These are phyloP conservation scores for Paramecium octaurelia DNA, from an alignment of 73 alveolate genomes.

Conservation along the genomic window DNA sequence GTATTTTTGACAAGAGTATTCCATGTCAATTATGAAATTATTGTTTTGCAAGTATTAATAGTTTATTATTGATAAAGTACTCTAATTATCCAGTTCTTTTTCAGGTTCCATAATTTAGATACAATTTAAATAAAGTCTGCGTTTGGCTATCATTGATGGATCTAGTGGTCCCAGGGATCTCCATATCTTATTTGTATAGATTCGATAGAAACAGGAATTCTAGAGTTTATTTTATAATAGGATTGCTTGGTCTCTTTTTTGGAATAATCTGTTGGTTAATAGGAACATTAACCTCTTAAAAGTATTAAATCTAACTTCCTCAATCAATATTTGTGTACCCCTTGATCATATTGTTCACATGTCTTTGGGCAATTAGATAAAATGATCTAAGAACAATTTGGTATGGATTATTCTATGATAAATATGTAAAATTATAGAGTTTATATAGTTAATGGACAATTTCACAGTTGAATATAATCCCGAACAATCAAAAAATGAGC, in stretches of 20 bases:
- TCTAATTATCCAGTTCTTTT: neutral
- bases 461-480: neutral
- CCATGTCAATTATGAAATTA: neutral
- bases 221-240: neutral
- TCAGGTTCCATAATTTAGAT: neutral
- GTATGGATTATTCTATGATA: constrained; percentile 13
- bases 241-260: neutral
- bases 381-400: constrained; percentile 8
- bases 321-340: constrained; percentile 22
- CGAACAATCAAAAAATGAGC: neutral
- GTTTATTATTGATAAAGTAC: neutral
- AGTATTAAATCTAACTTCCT: neutral
- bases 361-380: neutral
- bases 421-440: neutral
- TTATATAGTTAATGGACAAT: neutral
- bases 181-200: neutral
- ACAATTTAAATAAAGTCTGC: neutral
- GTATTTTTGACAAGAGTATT: neutral
- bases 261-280: neutral
- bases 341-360: neutral
- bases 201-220: constrained; percentile 21
- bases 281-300: neutral
- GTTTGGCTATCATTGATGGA: constrained; percentile 26
- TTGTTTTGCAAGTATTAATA: neutral
- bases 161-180: neutral